Base-by-base conservation (phyloP, 2,329 filamentous ascomycete species). In the Ceratocystis ficicola region DNA sequence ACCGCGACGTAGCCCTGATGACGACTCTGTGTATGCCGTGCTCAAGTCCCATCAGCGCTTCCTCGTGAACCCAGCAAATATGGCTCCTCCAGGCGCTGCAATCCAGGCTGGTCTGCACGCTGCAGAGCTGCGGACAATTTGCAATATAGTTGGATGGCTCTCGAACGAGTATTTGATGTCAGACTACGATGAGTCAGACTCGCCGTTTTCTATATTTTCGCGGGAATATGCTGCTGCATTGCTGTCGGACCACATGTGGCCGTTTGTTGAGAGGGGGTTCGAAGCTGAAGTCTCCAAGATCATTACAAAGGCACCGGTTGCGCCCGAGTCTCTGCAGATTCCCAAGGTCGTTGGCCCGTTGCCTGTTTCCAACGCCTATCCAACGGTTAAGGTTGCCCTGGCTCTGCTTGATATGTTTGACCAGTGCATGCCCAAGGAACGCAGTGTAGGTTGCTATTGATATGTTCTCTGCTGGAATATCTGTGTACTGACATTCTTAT, bases 401-500 rank as follows among this genome's bases (percentile, higher is more conserved):
- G 81, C 83, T 69, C 75, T 87, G 22, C 73, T 87, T 7, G 75
- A 79, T 66, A 79, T 84, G 80, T 86, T 86, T 70, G 84, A 86
- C 69, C 81, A 82, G 69, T 80, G 81, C 48, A 85, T 85, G 82
- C 83, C 83, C 0, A 85, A 85, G 64, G 83, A 85, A 71, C 77
- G 83, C 74, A 83, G 81, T 69, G 82, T 85, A 75, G 76, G 81
- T 77, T 2, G 20, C 46, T 25, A 32, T n/a, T 52, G n/a, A 6
- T 59, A 15, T 36, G 3, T 59, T 30, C 5, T 2, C 2, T 25
- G 4, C 4, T 17, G 10, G 17, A 25, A 22, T 1, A 25, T 20
- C 10, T 55, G 50, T 15, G 8, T 73, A 67, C 12, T 5, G 1
- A 28, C 12, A 6, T 28, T 74, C 73, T 69, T 71, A 20, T 73